These are phyloP conservation scores for Actinidia arguta DNA, from an alignment of 179 eudicot genomes.

Conservation along the genomic window DNA sequence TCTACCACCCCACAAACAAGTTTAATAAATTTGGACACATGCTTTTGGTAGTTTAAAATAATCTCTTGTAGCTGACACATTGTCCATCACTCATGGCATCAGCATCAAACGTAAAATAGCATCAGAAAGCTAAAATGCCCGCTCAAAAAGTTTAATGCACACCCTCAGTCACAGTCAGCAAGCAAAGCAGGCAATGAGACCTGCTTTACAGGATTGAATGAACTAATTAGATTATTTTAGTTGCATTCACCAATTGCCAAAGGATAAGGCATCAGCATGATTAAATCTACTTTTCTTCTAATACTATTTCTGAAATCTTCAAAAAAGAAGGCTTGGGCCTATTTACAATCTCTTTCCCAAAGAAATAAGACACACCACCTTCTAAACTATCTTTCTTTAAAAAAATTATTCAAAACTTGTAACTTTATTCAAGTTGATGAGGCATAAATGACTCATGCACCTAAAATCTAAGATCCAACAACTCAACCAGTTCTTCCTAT, in stretches of 20 bases:
- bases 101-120: neutral
- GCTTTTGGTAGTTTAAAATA: too few species aligned
- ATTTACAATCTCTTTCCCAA: conserved; percentile 1
- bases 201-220: too few species aligned
- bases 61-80: too few species aligned
- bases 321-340: neutral
- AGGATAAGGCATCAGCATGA: too few species aligned
- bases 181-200: too few species aligned
- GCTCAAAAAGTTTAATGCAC: neutral
- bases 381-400: neutral
- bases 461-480: conserved; percentile 1
- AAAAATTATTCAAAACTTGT: neutral
- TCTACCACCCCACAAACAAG: too few species aligned
- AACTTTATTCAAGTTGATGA: conserved; percentile 18
- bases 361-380: neutral
- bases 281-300: neutral
- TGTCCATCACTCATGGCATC: too few species aligned
- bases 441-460: conserved; percentile 9
- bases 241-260: neutral
- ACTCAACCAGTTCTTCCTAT: neutral
- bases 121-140: conserved; percentile 6
- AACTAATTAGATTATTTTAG: neutral
- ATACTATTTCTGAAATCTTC: neutral
- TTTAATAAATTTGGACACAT: too few species aligned
- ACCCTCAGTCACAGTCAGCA: neutral